Evolutionary conservation across 257 asterid species (phyloP).

Genomic region (Ilex aquifolium): DNA sequence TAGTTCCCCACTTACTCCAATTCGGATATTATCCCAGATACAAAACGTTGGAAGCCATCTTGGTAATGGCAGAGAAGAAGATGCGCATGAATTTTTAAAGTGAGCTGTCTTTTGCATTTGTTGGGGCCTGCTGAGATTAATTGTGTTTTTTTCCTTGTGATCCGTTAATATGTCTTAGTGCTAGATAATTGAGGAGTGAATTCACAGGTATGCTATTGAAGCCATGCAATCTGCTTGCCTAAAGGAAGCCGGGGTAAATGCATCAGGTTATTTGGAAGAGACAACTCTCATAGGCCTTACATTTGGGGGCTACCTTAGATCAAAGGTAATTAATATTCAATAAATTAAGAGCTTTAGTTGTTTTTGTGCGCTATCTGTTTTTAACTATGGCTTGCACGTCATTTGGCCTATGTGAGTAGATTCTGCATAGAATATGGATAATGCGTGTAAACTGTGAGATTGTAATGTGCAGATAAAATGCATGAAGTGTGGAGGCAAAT

Average conservation of each 20-base stretch:
- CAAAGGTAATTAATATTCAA: constrained; percentile 48
- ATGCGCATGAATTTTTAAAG: constrained; percentile 94
- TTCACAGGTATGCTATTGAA: constrained; percentile 59
- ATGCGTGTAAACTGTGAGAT: constrained; percentile 1
- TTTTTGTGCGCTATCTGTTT: not conserved
- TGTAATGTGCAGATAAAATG: constrained; percentile 61
- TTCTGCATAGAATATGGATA: not conserved
- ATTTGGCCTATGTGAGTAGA: not conserved
- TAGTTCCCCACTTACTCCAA: constrained; percentile 52
- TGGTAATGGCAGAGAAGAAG: constrained; percentile 76
- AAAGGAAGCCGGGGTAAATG: constrained; percentile 43
- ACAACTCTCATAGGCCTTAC: constrained; percentile 72
- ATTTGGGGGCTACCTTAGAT: constrained; percentile 84
- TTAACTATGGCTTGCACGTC: not conserved
- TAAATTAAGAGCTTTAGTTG: constrained; percentile 6
- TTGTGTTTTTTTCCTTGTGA: not conserved
- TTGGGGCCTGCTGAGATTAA: not conserved
- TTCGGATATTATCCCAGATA: constrained; percentile 49
- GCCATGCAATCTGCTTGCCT: constrained; percentile 69
- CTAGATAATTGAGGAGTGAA: constrained; percentile 4
- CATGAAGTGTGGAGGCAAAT: constrained; percentile 69
- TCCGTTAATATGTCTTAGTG: constrained; percentile 1
- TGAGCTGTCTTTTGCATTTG: constrained; percentile 18
- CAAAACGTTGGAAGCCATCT: constrained; percentile 57
- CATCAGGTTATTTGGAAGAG: constrained; percentile 43